Conservation (phyloP, 257 asterid genomes). For the Parsonsia alboflavescens region DNA sequence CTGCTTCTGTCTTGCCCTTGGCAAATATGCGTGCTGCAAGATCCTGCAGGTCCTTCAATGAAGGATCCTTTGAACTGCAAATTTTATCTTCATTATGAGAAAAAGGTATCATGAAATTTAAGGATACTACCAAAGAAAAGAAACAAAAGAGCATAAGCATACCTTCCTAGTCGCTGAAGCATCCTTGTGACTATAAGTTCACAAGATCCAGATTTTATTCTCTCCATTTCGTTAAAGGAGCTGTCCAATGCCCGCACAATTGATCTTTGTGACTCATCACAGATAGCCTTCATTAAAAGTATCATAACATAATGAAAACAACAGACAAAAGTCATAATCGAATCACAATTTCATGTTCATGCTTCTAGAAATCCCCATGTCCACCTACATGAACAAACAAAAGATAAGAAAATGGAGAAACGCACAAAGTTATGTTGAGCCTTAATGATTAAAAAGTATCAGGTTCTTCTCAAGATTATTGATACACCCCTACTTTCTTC, state of each 20-base stretch:
- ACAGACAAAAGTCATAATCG: neutral
- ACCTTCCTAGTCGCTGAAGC: constrained; percentile 89
- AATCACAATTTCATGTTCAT: neutral
- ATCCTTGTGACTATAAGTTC: constrained; percentile 69
- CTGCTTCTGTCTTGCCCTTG: constrained; percentile 55
- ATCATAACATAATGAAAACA: neutral
- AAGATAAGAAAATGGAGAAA: neutral
- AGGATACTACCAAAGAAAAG: neutral
- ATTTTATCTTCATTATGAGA: constrained; percentile 19
- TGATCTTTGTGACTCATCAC: constrained; percentile 57
- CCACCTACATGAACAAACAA: neutral
- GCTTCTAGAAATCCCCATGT: neutral
- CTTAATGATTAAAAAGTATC: neutral
- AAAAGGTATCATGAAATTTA: neutral
- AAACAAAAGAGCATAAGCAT: constrained; percentile 13
- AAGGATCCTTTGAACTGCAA: constrained; percentile 75
- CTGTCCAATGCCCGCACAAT: constrained; percentile 50
- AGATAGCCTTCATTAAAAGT: constrained; percentile 42
- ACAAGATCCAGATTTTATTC: constrained; percentile 64
- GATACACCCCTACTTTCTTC: neutral
- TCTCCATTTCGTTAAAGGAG: constrained; percentile 81
- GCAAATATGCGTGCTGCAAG: constrained; percentile 58
- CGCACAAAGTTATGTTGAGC: neutral
- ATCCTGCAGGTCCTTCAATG: constrained; percentile 81
- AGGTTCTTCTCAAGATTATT: neutral